Evolutionary conservation across 2,329 filamentous ascomycete species (phyloP), one percentile per base, ranked within the genome.

Genomic region (Colletotrichum orbiculare): DNA sequence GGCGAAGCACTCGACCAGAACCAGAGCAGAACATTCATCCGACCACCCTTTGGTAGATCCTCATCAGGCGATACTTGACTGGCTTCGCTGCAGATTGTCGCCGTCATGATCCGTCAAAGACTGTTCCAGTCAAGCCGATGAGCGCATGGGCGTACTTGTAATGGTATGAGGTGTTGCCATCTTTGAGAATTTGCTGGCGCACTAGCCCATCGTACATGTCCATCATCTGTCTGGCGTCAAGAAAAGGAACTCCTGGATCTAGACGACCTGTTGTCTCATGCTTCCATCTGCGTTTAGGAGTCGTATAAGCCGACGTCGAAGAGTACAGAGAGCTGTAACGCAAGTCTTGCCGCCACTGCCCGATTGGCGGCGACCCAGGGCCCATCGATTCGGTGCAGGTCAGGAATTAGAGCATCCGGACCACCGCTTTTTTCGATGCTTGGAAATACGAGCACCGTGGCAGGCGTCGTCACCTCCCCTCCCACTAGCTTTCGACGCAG

Each of bases 381-480:
- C 33, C 46, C 12, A n/a, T 12, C n/a, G 48, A 49, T 39, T 61
- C 43, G 37, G 45, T 25, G 25, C 25, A 25, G 57, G 45, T 45
- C 11, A 35, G 34, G 38, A 33, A 38, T 42, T 15, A 35, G 43
- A 34, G 48, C 7, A 15, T 34, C 45, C 11, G 43, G 47, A 46
- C 10, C 38, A 41, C 38, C 12, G n/a, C 33, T 46, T 56, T 35
- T 55, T 47, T 56, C n/a, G 55, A 34, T 53, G 56, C 56, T 53
- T 53, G 56, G 48, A 60, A 50, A 38, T 58, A 58, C 46, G 46
- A 37, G 33, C 47, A 13, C 48, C 33, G 37, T n/a, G 37, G 47
- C 17, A 57, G 58, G 46, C 42, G 53, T 63, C 63, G 58, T 63
- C 63, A 39, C 53, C 52, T 62, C n/a, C 56, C 35, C 25, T 25